Percentiles rank a stretch among this genome's conserved stretches.
Evolutionary conservation across 1,284 basidiomycete species (phyloP).

Genomic region (Cryptococcus wingfieldii): DNA sequence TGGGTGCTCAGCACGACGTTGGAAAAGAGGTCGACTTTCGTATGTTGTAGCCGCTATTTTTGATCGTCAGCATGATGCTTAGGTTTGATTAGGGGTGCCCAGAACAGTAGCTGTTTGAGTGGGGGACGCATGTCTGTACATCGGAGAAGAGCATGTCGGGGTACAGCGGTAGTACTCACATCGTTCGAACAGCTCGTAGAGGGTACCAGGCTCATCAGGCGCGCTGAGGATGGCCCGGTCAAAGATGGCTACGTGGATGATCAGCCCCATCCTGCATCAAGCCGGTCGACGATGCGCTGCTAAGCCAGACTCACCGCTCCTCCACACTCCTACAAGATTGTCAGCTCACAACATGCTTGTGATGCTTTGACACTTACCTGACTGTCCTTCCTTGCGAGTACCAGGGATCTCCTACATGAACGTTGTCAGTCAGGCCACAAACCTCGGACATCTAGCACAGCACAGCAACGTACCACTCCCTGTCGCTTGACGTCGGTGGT

Average conservation of each 20-base stretch:
- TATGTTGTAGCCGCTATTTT: slow-evolving; percentile 35
- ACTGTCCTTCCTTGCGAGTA: slow-evolving; percentile 25
- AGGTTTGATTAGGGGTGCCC: not conserved
- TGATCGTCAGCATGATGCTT: not conserved
- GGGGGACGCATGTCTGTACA: not conserved
- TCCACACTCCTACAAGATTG: slow-evolving; percentile 14
- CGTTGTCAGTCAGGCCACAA: not conserved
- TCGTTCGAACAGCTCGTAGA: slow-evolving; percentile 46
- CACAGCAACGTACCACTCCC: not conserved
- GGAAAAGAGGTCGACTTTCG: slow-evolving; percentile 35
- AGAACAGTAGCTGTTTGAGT: not conserved
- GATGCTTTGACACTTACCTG: slow-evolving; percentile 18
- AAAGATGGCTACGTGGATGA: slow-evolving; percentile 18
- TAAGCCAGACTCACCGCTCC: slow-evolving; percentile 9
- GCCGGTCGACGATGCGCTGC: not conserved
- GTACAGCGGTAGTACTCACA: slow-evolving; percentile 23
- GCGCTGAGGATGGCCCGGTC: slow-evolving; percentile 17
- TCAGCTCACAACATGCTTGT: not conserved
- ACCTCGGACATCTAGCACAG: not conserved
- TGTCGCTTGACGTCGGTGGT: not conserved
- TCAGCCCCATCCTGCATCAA: not conserved
- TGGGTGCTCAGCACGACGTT: slow-evolving; percentile 27
- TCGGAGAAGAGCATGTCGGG: not conserved
- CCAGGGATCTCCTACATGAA: slow-evolving; percentile 31
- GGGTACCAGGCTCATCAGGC: slow-evolving; percentile 29